Evolutionary conservation across 2,329 filamentous ascomycete species (phyloP), one percentile per base, ranked within the genome.

Genomic region (Phialophora chinensis): DNA sequence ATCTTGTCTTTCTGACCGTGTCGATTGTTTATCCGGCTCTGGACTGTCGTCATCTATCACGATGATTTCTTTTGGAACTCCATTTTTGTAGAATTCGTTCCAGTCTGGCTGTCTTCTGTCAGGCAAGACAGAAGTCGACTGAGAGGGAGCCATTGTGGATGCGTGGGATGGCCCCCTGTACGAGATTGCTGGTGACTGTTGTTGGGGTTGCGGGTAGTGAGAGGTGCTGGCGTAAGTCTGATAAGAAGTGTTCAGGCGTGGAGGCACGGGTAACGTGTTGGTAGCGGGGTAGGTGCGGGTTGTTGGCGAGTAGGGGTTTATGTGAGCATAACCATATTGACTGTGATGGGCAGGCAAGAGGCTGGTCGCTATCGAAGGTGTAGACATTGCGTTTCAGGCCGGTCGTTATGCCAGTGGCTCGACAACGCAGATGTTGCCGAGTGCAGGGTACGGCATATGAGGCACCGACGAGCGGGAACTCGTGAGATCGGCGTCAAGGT

Each of bases 61-160:
- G 75, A 95, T 94, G 75, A 95, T 88, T 80, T 95, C 91, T 76
- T 92, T 90, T 27, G 91, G 91, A 29, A 93, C 81, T 3, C 91
- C 91, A 77, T 94, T 93, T 76, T 90, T 90, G 78, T 93, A 94
- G 75, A 93, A 95, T 70, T 85, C 87, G 65, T 86, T 83, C 91
- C 91, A 95, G 78, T 95, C 89, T 58, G 91, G 90, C 85, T 85
- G 76, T 75, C 77, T 69, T 84, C 57, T 79, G 75, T 76, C 66
- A 75, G 74, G 71, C 75, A 71, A 72, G 75, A 72, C 71, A 75
- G 73, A 70, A 72, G 78, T 77, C 72, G 76, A 75, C 71, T 80
- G 73, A 72, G 80, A 73, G 66, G 74, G 72, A 56, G 74, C 71
- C 66, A 74, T 77, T 57, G 75, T 77, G 61, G 78, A 72, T 56